Base-by-base conservation (phyloP, 345 rosid genomes). In the Hypericum perforatum region DNA sequence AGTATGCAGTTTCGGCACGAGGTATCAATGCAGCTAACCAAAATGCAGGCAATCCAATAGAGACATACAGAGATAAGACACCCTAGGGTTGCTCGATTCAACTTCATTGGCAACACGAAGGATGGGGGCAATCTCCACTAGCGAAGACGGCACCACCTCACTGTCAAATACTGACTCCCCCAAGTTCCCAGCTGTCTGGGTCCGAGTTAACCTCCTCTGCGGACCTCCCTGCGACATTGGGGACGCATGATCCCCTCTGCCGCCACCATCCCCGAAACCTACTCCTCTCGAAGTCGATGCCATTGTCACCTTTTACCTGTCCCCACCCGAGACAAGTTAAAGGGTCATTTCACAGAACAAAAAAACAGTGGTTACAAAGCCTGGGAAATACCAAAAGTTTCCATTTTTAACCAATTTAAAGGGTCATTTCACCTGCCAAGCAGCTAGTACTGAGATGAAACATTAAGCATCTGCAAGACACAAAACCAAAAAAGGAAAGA, bases 61-160 rank as follows among this genome's bases (percentile, higher is more conserved):
- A 43, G 54, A 58, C 95, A 79, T 79, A 94, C 99, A 94, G 37
- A 94, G 87, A 74, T 94, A 94, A 3, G 99, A 89, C 67, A 89
- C 99, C 65, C 99, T 84, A 22, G 94, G 82, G 70, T 94, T 89
- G 57, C 77, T 82, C 39, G 72, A 48, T 79, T 94, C 99, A 37
- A 89, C 97, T 64, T 94, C 99, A 82, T 94, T 94, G 54, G 99
- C 99, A 67, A 94, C 99, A 66, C 99, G 97, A 50, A 94, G 97
- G 81, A 94, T 94, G 7, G 97, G 99, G 0, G 99, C 99, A 56
- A 94, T 89, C 74, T 86, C 94, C 48, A 78, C 74, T 56, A 94
- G 86, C 2, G 99, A 82, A 12, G 99, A 94, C 0, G 99, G 99
- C 65, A 94, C 97, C 9, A 89, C 85, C 75, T 94, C 99, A 67